These are phyloP conservation scores for Allium sativum DNA, from an alignment of 106 monocot genomes.

Conservation along the genomic window DNA sequence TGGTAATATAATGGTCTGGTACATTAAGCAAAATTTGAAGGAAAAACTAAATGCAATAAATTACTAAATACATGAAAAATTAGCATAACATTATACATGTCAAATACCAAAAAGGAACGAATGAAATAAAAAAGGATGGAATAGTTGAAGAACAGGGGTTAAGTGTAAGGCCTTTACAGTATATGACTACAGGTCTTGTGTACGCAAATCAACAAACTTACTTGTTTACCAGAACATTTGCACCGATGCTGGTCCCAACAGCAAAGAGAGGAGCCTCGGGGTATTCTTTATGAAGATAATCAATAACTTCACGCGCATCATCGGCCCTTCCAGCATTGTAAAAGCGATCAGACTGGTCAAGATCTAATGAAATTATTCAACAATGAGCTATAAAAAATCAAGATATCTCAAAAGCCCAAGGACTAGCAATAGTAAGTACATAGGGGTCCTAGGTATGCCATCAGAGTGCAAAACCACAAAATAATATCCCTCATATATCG, in stretches of 20 bases:
- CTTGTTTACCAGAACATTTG: constrained; percentile 64
- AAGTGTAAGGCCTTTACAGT: no score
- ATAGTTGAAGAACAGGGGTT: no score
- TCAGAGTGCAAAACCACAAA: no score
- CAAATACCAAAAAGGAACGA: no score
- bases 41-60: no score
- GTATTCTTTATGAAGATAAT: constrained; percentile 60
- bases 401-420: not conserved
- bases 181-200: not conserved
- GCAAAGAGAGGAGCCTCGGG: constrained; percentile 58
- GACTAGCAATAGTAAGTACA: no score
- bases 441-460: no score
- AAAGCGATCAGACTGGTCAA: constrained; percentile 79
- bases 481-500: no score
- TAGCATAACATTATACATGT: no score
- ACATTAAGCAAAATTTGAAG: no score
- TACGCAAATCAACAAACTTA: not conserved
- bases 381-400: not conserved
- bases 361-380: not conserved
- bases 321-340: constrained; percentile 93
- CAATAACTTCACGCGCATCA: constrained; percentile 62
- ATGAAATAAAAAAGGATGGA: no score
- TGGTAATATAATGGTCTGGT: no score
- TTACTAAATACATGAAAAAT: not conserved
- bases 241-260: constrained; percentile 88